phyloP scores from a whole-genome alignment of 2,329 filamentous ascomycete genomes.

The Fusarium goolgardi region DNA sequence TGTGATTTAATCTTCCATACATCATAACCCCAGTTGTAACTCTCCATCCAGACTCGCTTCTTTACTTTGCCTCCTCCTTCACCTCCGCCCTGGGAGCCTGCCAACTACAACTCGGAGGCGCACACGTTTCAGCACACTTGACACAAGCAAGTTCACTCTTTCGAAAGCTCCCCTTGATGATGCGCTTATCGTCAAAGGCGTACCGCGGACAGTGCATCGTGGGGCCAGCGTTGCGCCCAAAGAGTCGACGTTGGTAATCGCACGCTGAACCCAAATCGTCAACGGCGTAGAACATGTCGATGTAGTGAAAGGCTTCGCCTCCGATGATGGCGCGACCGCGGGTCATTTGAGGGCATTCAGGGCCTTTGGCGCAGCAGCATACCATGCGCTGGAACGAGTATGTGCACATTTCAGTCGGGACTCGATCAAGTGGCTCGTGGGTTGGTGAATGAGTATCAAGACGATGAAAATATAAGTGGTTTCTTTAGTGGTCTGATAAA shows the following conservation, averaged over 20 bases:
- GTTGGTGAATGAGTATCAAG: background rate
- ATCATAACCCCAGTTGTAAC: background rate
- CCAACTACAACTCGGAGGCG: constrained; percentile 45
- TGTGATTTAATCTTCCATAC: background rate
- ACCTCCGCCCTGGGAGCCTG: constrained; percentile 39
- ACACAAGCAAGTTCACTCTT: constrained; percentile 46
- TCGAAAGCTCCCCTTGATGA: constrained; percentile 43
- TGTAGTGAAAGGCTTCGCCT: constrained; percentile 44
- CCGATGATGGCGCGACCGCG: constrained; percentile 37
- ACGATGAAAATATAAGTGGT: background rate
- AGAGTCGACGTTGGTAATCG: constrained; percentile 46
- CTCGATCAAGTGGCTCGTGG: background rate
- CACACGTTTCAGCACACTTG: constrained; percentile 46
- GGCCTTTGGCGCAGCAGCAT: constrained; percentile 47
- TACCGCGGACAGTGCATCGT: constrained; percentile 45
- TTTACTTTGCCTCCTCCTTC: constrained; percentile 13
- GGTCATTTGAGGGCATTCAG: constrained; percentile 44
- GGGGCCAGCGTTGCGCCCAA: constrained; percentile 37
- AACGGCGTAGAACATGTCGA: constrained; percentile 44
- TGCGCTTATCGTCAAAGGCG: constrained; percentile 44
- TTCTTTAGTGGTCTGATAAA: background rate
- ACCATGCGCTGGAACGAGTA: constrained; percentile 46
- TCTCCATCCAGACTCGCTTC: background rate
- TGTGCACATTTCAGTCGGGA: constrained; percentile 39
- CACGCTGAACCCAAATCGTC: constrained; percentile 46